Evolutionary conservation across 2,329 filamentous ascomycete genomes (phyloP), one percentile per base, ranked within the genome.

Genomic region (Pestalotiopsis sp.): DNA sequence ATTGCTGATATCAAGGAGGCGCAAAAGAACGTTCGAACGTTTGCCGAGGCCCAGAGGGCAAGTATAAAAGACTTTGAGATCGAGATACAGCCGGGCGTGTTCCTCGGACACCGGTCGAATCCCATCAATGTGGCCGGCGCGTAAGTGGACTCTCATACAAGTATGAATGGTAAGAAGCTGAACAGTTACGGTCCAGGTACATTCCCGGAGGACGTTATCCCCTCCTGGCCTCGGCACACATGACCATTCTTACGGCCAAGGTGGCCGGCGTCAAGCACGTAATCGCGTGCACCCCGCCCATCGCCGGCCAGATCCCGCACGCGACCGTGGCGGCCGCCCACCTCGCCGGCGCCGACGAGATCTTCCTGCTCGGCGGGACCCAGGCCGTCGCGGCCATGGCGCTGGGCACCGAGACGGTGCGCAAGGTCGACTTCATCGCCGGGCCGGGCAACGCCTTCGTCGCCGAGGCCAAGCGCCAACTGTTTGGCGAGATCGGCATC

Each of bases 211-310:
- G 85, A 3, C 79, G 84, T 6, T 87, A 87, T 68, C 83, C 85
- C 0, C 78, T 87, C 2, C 81, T 87, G 2, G 85, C 85, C 1
- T 84, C 81, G 7, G 83, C 83, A 2, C 85, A 87, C 72, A 87
- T 86, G 85, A 86, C 85, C 2, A 85, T 87, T 60, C 73, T 86
- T 4, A 87, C 85, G 0, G 85, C 85, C 24, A 87, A 87, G 71
- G 82, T 83, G 4, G 85, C 85, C 4, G 85, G 85, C 2, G 84
- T 86, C 1, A 76, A 76, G n/a, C 75, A 82, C 63, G 84, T 87
- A 3, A 78, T 85, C 6, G 84, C 76, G 13, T 86, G 82, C 73
- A 87, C 85, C 5, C 85, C 85, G 4, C 85, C 85, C 0, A 85
- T 85, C 66, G 72, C 73, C 0, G 85, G 84, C 2, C 64, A 82